phyloP scores from a whole-genome alignment of 2,329 filamentous ascomycete species.

The Whalleya microplaca region DNA sequence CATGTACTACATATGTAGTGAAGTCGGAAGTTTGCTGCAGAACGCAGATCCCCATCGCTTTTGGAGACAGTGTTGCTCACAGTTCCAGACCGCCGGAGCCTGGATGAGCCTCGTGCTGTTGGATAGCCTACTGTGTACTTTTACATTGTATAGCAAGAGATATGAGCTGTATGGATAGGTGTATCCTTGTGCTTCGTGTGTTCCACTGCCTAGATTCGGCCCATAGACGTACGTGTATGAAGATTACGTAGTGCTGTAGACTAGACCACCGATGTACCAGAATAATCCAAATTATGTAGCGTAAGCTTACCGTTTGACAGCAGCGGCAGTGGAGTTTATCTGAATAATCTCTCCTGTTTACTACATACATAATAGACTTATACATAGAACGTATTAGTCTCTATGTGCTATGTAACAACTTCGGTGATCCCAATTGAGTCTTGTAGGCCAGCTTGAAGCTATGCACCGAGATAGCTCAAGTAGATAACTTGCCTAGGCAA shows the following conservation, averaged over 20 bases:
- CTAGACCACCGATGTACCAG: not conserved
- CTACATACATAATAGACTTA: too few relatives aligned
- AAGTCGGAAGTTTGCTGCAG: not conserved
- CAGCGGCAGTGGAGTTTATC: too few relatives aligned
- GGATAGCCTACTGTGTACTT: not conserved
- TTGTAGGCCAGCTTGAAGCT: not conserved
- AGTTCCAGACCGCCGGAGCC: conserved; percentile 2
- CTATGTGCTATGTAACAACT: not conserved
- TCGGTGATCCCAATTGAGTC: not conserved
- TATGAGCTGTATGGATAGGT: too few relatives aligned
- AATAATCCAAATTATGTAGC: not conserved
- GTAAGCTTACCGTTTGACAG: not conserved
- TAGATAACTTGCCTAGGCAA: not conserved
- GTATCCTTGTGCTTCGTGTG: not conserved
- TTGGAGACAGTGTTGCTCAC: not conserved
- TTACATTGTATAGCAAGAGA: not conserved
- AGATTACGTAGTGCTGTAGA: not conserved
- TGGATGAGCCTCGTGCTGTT: not conserved
- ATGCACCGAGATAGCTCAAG: not conserved
- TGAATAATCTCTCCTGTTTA: too few relatives aligned
- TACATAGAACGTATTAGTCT: too few relatives aligned
- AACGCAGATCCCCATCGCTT: conserved; percentile 13
- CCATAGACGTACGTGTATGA: not conserved
- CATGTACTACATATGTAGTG: not conserved
- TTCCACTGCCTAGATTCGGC: not conserved